phyloP scores from a whole-genome alignment of 176 grass and related monocot genomes.

The Carex parvula region DNA sequence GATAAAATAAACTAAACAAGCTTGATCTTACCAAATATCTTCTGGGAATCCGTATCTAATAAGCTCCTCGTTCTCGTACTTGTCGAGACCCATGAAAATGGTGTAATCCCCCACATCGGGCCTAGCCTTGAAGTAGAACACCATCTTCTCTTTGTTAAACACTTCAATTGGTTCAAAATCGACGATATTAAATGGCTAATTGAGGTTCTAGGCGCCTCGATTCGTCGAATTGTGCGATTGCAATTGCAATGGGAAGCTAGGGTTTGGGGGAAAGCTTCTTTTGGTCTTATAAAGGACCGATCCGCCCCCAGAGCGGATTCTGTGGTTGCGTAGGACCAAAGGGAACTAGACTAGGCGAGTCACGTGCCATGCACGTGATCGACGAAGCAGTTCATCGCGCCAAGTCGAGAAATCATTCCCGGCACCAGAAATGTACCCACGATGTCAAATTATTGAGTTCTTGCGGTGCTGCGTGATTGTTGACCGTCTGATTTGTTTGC shows the following conservation, averaged over 20 bases:
- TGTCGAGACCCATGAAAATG: conserved; percentile 96
- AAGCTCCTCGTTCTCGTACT: conserved; percentile 90
- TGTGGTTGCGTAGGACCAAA: conserved; percentile 11
- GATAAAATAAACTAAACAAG: too few relatives aligned
- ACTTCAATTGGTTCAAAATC: background rate
- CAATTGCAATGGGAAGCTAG: conserved; percentile 7
- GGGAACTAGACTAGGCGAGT: background rate
- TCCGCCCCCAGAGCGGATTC: background rate
- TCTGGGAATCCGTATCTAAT: conserved; percentile 93
- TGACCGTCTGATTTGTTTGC: background rate
- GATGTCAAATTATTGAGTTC: background rate
- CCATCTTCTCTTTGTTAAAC: conserved; percentile 39
- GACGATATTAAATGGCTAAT: background rate
- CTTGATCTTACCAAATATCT: conserved; percentile 66
- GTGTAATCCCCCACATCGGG: conserved; percentile 86
- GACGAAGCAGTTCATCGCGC: background rate
- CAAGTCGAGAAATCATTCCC: background rate
- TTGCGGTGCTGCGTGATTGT: background rate
- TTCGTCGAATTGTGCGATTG: background rate
- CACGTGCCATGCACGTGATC: background rate
- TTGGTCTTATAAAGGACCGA: background rate
- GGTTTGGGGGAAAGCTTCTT: background rate
- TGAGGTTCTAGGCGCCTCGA: background rate
- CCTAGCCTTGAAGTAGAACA: conserved; percentile 95
- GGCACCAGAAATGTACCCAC: background rate